Evolutionary conservation across 768 basidiomycete species (phyloP).

Genomic region (Macrolepiota fuliginosa): DNA sequence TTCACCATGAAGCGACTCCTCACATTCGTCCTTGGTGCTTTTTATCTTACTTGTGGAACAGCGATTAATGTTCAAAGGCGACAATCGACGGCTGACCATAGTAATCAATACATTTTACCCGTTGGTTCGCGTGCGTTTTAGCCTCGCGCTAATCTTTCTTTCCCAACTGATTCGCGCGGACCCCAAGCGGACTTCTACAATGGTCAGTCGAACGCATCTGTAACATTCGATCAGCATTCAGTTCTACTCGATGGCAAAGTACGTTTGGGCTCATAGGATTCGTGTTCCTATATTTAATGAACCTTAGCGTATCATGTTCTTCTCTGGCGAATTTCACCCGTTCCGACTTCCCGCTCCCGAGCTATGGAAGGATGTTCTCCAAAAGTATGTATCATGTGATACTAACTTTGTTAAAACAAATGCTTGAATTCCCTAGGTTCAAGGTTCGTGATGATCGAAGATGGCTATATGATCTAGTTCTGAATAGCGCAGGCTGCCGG

Average conservation of each 20-base stretch:
- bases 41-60: not conserved
- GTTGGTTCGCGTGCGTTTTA: slow-evolving; percentile 19
- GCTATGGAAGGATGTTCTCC: slow-evolving; percentile 65
- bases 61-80: slow-evolving; percentile 5
- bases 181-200: slow-evolving; percentile 20
- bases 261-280: not conserved
- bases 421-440: not conserved
- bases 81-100: slow-evolving; percentile 22
- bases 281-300: not conserved
- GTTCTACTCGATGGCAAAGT: slow-evolving; percentile 34
- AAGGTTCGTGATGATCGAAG: not conserved
- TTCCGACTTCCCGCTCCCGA: slow-evolving; percentile 65
- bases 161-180: not conserved
- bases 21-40: not conserved
- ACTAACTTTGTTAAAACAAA: not conserved
- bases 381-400: slow-evolving; percentile 35
- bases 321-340: slow-evolving; percentile 70
- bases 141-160: not conserved
- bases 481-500: slow-evolving; percentile 46
- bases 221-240: slow-evolving; percentile 35
- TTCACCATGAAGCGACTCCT: not conserved
- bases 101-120: slow-evolving; percentile 21
- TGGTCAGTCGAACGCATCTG: slow-evolving; percentile 27
- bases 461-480: not conserved
- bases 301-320: slow-evolving; percentile 44